phyloP scores from a whole-genome alignment of 352 stramenopile species.

The Hyaloperonospora brassicae region DNA sequence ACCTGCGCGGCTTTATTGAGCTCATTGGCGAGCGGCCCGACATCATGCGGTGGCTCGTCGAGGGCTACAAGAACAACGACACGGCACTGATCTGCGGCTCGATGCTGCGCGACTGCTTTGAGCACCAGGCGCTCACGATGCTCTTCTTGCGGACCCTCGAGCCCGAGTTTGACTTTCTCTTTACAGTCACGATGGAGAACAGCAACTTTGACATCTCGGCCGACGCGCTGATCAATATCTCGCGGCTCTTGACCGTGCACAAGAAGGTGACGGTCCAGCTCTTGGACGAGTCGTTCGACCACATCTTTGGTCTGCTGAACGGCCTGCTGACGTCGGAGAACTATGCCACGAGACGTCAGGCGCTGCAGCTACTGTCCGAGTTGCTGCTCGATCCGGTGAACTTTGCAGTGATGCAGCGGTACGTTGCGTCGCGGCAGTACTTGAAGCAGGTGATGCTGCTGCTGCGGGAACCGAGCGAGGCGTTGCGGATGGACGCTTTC shows the following conservation, averaged over 20 bases:
- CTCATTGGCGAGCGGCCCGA: constrained; percentile 49
- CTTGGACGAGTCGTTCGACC: constrained; percentile 53
- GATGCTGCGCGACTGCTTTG: constrained; percentile 78
- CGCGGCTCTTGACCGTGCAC: constrained; percentile 55
- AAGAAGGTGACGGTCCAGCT: constrained; percentile 43
- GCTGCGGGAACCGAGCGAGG: constrained; percentile 65
- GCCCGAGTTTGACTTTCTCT: constrained; percentile 54
- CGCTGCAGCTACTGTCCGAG: constrained; percentile 63
- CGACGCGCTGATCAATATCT: constrained; percentile 79
- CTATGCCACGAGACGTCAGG: constrained; percentile 69
- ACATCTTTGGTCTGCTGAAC: constrained; percentile 64
- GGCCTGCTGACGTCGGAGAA: constrained; percentile 49
- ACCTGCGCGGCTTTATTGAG: constrained; percentile 53
- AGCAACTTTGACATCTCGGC: constrained; percentile 78
- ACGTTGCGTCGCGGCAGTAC: constrained; percentile 61
- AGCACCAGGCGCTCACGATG: constrained; percentile 48
- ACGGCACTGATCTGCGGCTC: constrained; percentile 68
- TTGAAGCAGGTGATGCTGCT: constrained; percentile 70
- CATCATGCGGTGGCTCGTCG: constrained; percentile 65
- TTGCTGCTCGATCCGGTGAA: constrained; percentile 69
- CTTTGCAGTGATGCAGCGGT: constrained; percentile 71
- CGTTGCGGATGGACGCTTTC: constrained; percentile 75
- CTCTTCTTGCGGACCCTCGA: constrained; percentile 56
- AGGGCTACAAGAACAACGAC: constrained; percentile 65
- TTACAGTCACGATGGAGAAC: constrained; percentile 70